Evolutionary conservation across 2,329 filamentous ascomycete genomes (phyloP), one percentile per base, ranked within the genome.

Genomic region (Alternaria metachromatica): DNA sequence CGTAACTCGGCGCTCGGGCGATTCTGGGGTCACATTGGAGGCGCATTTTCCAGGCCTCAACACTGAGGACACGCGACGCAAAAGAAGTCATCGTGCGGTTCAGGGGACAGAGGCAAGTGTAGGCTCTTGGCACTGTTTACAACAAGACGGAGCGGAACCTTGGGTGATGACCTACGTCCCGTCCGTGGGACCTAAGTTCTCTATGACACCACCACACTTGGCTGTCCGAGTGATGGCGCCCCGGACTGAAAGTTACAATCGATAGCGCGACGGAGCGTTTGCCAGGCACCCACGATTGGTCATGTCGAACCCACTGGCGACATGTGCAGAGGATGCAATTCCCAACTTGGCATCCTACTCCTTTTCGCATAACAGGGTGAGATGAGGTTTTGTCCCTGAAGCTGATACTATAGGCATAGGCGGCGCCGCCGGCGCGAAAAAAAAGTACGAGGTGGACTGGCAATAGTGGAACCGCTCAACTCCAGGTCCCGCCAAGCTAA

Each of bases 301-400:
- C 30, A 30, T 62, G 56, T 61, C 26, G 55, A 66, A 41, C 37
- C 46, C 28, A 28, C 37, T 3, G 28, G 25, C 37, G 58, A 57
- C 50, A 53, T 48, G 51, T 60, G 53, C 30, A n/a, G 51, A 59
- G 56, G 23, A 12, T 49, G 62, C 58, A 70, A 73, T 71, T 56
- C 65, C 62, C 37, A 50, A 45, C n/a, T 41, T 37, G 58, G 53
- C 62, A 43, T 30, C 53, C n/a, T 54, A 33, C 63, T 62, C 57
- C 58, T 65, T 62, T 63, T 64, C 25, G 50, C 63, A 60, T 65
- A 20, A 55, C 20, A 59, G 45, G 58, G 21, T 48, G 50, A 64
- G 46, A 64, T 50, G 43, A 61, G 43, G 45, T 58, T 60, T 51
- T 62, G 62, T 62, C n/a, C 55, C 53, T 44, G 60, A 43, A 23